These are phyloP conservation scores for Umbelopsis vinacea DNA, from an alignment of 192 early-diverging fungal species.

Conservation along the genomic window DNA sequence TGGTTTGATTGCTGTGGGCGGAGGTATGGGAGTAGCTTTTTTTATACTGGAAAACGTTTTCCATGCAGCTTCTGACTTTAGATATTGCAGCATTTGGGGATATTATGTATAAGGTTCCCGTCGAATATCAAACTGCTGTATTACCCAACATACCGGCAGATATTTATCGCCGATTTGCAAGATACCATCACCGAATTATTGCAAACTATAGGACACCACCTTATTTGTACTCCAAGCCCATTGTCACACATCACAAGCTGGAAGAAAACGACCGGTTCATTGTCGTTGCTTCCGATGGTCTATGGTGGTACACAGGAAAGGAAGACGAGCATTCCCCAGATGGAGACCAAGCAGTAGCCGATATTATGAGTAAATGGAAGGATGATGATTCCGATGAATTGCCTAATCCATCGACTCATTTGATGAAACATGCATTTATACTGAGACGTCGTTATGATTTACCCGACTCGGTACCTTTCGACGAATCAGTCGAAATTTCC, in stretches of 20 bases:
- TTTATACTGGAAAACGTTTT: not conserved
- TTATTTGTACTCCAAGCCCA: conserved; percentile 79
- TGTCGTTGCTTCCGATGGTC: conserved; percentile 82
- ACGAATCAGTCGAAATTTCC: conserved; percentile 33
- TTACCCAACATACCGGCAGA: conserved; percentile 49
- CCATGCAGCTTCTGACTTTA: conserved; percentile 60
- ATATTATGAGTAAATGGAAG: conserved; percentile 27
- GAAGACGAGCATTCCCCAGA: conserved; percentile 60
- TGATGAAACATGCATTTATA: conserved; percentile 26
- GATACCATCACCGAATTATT: conserved; percentile 43
- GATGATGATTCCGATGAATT: not conserved
- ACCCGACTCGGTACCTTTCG: not conserved
- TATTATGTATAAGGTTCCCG: conserved; percentile 57
- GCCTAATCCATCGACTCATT: conserved; percentile 33
- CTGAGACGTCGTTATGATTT: conserved; percentile 25
- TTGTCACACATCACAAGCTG: conserved; percentile 64
- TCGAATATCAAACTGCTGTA: conserved; percentile 51
- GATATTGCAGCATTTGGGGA: conserved; percentile 72
- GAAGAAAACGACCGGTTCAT: conserved; percentile 67
- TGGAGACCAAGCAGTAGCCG: conserved; percentile 60
- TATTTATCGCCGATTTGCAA: conserved; percentile 37
- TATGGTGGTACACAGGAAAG: conserved; percentile 78
- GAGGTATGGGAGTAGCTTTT: conserved; percentile 30
- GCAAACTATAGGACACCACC: conserved; percentile 64
- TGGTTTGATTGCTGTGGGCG: conserved; percentile 36